Percentiles rank a stretch among this genome's conserved stretches.
These are phyloP conservation scores for Crataegus laevigata DNA, from an alignment of 306 rosid genomes.

Conservation along the genomic window DNA sequence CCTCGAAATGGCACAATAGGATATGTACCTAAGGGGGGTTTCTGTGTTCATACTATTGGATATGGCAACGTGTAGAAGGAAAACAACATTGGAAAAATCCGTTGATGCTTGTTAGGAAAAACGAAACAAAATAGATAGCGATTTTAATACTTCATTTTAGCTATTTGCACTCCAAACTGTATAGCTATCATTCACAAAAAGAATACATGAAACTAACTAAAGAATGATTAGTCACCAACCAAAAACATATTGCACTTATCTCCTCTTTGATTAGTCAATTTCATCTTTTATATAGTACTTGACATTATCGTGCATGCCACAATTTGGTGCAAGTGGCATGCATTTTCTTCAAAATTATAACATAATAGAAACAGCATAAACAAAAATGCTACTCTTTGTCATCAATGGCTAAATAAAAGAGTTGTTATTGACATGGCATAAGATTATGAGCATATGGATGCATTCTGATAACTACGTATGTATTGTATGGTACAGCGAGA, in stretches of 20 bases:
- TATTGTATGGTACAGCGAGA: constrained; percentile 27
- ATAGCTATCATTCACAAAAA: too few relatives aligned
- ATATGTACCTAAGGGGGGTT: background rate
- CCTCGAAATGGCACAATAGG: background rate
- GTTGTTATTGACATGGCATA: background rate
- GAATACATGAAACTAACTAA: too few relatives aligned
- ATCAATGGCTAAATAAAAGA: background rate
- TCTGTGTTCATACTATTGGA: background rate
- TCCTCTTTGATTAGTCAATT: background rate
- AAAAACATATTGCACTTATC: background rate
- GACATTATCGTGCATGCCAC: background rate
- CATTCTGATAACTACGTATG: background rate
- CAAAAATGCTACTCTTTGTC: background rate
- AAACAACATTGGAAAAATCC: background rate
- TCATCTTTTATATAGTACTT: background rate
- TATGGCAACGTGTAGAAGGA: background rate
- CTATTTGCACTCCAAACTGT: too few relatives aligned
- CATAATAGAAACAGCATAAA: background rate
- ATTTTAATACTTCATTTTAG: too few relatives aligned
- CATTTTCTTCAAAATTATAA: background rate
- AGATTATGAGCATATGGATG: background rate
- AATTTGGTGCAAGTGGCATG: background rate
- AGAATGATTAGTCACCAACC: too few relatives aligned
- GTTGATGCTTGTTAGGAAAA: background rate
- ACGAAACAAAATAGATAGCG: background rate